Percentiles rank a stretch among this genome's conserved stretches.
phyloP scores from a whole-genome alignment of 1,284 basidiomycete species.

The Boletus semigastroideus region DNA sequence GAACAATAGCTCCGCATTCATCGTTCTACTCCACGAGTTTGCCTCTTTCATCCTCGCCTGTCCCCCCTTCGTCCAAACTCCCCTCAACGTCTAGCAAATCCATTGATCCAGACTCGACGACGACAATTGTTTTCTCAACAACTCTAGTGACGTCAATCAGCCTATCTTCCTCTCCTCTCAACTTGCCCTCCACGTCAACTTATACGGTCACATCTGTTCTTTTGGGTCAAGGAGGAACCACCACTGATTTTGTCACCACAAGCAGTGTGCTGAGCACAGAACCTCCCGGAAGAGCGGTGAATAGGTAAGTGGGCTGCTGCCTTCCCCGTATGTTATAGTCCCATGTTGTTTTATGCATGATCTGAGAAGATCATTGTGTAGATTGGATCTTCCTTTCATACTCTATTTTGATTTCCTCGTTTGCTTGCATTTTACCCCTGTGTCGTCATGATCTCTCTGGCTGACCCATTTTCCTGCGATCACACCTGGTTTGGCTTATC shows the following conservation, averaged over 20 bases:
- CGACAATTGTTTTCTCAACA: constrained; percentile 14
- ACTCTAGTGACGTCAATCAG: constrained; percentile 11
- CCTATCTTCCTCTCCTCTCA: not conserved
- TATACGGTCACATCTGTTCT: constrained; percentile 24
- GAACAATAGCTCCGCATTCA: constrained; percentile 1
- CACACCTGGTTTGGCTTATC: constrained; percentile 13
- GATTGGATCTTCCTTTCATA: constrained; percentile 10
- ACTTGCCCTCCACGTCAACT: constrained; percentile 17
- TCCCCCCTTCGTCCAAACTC: not conserved
- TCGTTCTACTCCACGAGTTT: not conserved
- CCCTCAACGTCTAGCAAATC: not conserved
- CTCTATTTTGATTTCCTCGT: constrained; percentile 3
- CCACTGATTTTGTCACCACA: constrained; percentile 23
- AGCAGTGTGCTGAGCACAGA: constrained; percentile 27
- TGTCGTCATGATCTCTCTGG: constrained; percentile 16
- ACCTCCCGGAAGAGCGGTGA: constrained; percentile 1
- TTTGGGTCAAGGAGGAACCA: constrained; percentile 10
- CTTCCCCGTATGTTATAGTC: not conserved
- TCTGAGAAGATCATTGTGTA: constrained; percentile 7
- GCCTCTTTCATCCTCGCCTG: not conserved
- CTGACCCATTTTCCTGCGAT: constrained; percentile 24
- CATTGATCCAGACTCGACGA: not conserved
- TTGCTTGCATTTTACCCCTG: constrained; percentile 13
- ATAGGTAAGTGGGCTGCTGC: constrained; percentile 17
- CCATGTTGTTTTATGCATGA: constrained; percentile 1